These are phyloP conservation scores for Claviceps monticola DNA, from an alignment of 2,329 filamentous ascomycete genomes.

Conservation along the genomic window DNA sequence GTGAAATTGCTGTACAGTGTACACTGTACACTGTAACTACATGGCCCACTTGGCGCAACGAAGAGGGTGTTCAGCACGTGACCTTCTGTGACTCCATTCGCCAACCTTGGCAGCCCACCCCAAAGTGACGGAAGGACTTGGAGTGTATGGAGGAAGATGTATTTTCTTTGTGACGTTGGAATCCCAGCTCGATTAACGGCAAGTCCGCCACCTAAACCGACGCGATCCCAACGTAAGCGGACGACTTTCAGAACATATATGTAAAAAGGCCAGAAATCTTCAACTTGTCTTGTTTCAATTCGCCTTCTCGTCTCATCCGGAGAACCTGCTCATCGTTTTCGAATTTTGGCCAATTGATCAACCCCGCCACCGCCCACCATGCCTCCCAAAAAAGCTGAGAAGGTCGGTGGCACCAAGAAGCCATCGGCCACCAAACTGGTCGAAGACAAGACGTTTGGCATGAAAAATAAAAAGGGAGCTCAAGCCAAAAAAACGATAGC, in stretches of 20 bases:
- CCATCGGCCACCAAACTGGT: constrained; percentile 46
- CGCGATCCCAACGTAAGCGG: not conserved
- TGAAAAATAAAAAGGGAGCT: constrained; percentile 99
- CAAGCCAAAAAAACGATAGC: constrained; percentile 83
- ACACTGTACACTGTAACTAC: not conserved
- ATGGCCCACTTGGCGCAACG: not conserved
- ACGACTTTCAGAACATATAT: not conserved
- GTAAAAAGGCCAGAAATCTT: not conserved
- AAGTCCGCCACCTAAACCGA: not conserved
- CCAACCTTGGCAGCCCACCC: constrained; percentile 10
- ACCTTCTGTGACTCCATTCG: constrained; percentile 14
- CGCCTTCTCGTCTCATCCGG: not conserved
- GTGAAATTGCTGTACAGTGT: no score
- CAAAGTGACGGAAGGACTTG: constrained; percentile 8
- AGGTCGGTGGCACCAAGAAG: constrained; percentile 41
- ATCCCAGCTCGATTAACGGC: not conserved
- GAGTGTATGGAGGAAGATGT: not conserved
- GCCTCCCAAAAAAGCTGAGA: constrained; percentile 55
- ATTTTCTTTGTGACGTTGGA: constrained; percentile 8
- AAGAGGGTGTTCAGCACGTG: constrained; percentile 11
- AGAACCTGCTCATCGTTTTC: not conserved
- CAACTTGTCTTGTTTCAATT: not conserved
- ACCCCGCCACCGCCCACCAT: constrained; percentile 36
- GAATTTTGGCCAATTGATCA: not conserved
- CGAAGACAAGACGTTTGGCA: constrained; percentile 95